These are phyloP conservation scores for Lactifluus echinatus DNA, from an alignment of 768 basidiomycete species.

Conservation along the genomic window DNA sequence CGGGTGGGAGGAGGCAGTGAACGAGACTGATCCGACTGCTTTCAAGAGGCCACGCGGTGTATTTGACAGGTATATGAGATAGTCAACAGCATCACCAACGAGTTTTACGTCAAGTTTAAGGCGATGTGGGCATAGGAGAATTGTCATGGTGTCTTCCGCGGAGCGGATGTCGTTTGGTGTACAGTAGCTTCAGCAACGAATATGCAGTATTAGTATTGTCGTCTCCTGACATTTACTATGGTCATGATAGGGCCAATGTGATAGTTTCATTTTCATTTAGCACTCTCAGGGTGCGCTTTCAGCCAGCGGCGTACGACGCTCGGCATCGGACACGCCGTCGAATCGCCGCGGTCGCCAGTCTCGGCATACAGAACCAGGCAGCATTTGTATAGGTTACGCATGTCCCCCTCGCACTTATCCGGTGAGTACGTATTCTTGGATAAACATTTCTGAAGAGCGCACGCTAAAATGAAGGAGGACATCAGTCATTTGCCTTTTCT, in stretches of 20 bases:
- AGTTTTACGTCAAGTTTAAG: slow-evolving; percentile 52
- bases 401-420: slow-evolving; percentile 46
- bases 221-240: not conserved
- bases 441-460: slow-evolving; percentile 53
- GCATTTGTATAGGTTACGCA: slow-evolving; percentile 52
- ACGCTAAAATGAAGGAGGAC: slow-evolving; percentile 36
- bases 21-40: slow-evolving; percentile 21
- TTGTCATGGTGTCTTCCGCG: not conserved
- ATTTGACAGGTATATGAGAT: slow-evolving; percentile 47
- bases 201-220: not conserved
- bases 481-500: not conserved
- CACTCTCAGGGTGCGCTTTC: slow-evolving; percentile 36
- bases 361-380: slow-evolving; percentile 49
- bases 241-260: not conserved
- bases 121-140: slow-evolving; percentile 40
- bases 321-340: slow-evolving; percentile 55
- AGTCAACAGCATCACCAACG: slow-evolving; percentile 33
- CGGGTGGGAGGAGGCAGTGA: slow-evolving; percentile 24
- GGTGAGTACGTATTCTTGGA: slow-evolving; percentile 55
- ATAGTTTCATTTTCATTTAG: not conserved
- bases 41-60: slow-evolving; percentile 33
- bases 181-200: not conserved
- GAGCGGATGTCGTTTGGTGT: not conserved
- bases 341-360: slow-evolving; percentile 33
- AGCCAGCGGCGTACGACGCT: slow-evolving; percentile 51